Evolutionary conservation across 2,329 filamentous ascomycete species (phyloP).

Genomic region (Xylariaceae sp.): DNA sequence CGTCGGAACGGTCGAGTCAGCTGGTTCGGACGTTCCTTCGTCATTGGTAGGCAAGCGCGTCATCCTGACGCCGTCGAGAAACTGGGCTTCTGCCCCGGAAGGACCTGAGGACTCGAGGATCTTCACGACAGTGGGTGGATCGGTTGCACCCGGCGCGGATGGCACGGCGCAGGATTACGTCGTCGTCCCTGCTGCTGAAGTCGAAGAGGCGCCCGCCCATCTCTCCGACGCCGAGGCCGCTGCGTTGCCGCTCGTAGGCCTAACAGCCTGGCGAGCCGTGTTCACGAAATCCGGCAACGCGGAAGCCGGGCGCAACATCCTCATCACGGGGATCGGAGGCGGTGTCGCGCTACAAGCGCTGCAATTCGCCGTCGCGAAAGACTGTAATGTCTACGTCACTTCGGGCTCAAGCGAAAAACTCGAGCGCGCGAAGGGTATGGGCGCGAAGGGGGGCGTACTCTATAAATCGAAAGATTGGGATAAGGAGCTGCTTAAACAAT

Average conservation of each 20-base stretch:
- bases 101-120: constrained; percentile 66
- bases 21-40: constrained; percentile 47
- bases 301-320: constrained; percentile 63
- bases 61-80: constrained; percentile 70
- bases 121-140: constrained; percentile 69
- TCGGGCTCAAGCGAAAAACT: constrained; percentile 74
- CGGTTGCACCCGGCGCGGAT: constrained; percentile 51
- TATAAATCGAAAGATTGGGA: constrained; percentile 83
- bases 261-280: constrained; percentile 85
- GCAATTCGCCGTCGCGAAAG: constrained; percentile 71
- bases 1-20: constrained; percentile 65
- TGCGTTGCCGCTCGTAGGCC: constrained; percentile 75
- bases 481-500: constrained; percentile 59
- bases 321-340: constrained; percentile 89
- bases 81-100: constrained; percentile 68
- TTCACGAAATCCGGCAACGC: constrained; percentile 70
- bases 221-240: constrained; percentile 72
- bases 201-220: constrained; percentile 73
- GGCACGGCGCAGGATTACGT: constrained; percentile 76
- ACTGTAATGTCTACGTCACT: constrained; percentile 77
- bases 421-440: constrained; percentile 63
- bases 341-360: constrained; percentile 82
- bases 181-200: constrained; percentile 63
- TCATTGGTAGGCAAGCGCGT: constrained; percentile 59
- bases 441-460: constrained; percentile 75